phyloP scores from a whole-genome alignment of 106 monocot species.

The Phalaenopsis equestris region DNA sequence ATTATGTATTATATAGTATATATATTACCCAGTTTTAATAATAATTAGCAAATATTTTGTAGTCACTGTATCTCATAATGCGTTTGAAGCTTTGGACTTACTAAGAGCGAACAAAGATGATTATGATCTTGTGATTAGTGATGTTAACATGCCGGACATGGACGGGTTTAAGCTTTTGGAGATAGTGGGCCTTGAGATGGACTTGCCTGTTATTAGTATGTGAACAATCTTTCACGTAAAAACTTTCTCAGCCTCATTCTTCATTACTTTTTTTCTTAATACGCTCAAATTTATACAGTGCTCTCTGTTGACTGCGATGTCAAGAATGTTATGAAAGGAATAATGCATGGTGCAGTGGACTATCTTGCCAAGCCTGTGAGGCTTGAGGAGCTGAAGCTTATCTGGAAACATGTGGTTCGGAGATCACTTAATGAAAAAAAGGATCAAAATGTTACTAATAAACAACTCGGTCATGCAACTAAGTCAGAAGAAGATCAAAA shows the following conservation, averaged over 20 bases:
- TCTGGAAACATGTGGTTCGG: conserved; percentile 32
- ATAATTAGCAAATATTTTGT: conserved; percentile 6
- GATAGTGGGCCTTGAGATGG: conserved; percentile 24
- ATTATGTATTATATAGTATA: no score
- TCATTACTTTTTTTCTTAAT: neutral
- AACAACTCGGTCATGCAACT: neutral
- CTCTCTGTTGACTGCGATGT: conserved; percentile 18
- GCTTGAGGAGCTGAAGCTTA: conserved; percentile 24
- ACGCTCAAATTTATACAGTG: conserved; percentile 15
- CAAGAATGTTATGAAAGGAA: conserved; percentile 26
- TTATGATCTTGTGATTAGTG: conserved; percentile 28
- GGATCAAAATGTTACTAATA: conserved; percentile 1
- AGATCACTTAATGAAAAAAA: conserved; percentile 4
- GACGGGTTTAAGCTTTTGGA: conserved; percentile 32
- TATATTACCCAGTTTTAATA: neutral
- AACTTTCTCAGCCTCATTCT: neutral
- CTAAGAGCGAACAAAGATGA: conserved; percentile 22
- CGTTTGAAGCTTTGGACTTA: conserved; percentile 14
- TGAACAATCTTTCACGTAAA: neutral
- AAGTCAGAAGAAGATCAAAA: neutral
- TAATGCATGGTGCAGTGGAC: conserved; percentile 27
- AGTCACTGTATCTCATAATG: conserved; percentile 20
- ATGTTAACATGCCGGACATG: conserved; percentile 39
- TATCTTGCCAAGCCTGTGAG: conserved; percentile 27
- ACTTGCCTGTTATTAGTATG: conserved; percentile 31